These are phyloP conservation scores for Fusarium succisae DNA, from an alignment of 2,329 filamentous ascomycete genomes.

Conservation along the genomic window DNA sequence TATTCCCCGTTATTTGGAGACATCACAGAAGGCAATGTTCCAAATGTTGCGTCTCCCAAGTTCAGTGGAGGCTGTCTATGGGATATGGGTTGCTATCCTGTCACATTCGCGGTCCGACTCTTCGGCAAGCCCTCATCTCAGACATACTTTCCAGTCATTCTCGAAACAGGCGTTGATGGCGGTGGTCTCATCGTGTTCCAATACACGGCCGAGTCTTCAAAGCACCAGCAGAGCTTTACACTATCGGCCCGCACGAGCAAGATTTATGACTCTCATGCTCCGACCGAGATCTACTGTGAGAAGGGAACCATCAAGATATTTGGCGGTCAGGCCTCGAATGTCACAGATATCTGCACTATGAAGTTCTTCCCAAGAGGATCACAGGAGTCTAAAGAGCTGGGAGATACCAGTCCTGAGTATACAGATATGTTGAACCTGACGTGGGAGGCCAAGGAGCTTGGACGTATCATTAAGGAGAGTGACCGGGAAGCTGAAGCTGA, in stretches of 20 bases:
- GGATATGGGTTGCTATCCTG: constrained; percentile 35
- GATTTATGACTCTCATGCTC: constrained; percentile 24
- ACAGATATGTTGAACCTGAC: constrained; percentile 26
- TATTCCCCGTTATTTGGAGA: constrained; percentile 14
- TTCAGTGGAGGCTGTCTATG: constrained; percentile 30
- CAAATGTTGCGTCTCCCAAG: constrained; percentile 27
- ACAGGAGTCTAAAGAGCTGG: constrained; percentile 14
- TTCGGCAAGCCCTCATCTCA: constrained; percentile 23
- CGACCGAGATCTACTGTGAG: constrained; percentile 33
- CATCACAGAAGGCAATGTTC: constrained; percentile 11
- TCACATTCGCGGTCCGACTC: constrained; percentile 27
- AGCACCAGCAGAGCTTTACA: constrained; percentile 19
- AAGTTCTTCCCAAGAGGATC: constrained; percentile 25
- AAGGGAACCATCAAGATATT: constrained; percentile 29
- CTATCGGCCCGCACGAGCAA: constrained; percentile 26
- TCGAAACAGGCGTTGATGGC: constrained; percentile 19
- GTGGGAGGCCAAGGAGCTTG: constrained; percentile 32
- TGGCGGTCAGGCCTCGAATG: constrained; percentile 15
- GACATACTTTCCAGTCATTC: constrained; percentile 8
- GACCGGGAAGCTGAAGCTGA: constrained; percentile 16
- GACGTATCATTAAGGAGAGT: constrained; percentile 15
- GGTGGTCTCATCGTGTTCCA: constrained; percentile 23
- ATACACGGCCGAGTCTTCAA: constrained; percentile 16
- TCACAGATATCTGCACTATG: constrained; percentile 23
- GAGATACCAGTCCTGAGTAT: constrained; percentile 17